A percentile compares a stretch with the other conserved stretches of the same genome.
phyloP scores from a whole-genome alignment of 768 basidiomycete genomes.

The Hypholoma sublateritium region DNA sequence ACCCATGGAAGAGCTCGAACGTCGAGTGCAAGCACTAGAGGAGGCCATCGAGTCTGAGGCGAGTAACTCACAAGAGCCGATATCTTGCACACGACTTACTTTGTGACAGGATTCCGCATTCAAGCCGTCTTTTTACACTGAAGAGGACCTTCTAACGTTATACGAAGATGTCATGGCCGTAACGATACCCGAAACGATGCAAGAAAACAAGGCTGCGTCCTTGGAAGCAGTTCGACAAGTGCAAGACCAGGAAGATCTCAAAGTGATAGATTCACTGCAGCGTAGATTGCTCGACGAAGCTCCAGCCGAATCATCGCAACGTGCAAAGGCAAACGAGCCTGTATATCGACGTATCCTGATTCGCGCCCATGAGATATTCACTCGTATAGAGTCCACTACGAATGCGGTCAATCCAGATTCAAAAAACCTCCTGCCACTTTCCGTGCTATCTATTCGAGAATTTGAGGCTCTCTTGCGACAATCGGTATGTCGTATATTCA shows the following conservation, averaged over 20 bases:
- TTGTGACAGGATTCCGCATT: constrained; percentile 27
- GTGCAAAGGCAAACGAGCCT: constrained; percentile 7
- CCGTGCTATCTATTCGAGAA: constrained; percentile 49
- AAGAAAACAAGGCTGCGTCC: constrained; percentile 9
- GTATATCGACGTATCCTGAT: constrained; percentile 34
- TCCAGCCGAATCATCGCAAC: constrained; percentile 2
- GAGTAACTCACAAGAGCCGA: neutral
- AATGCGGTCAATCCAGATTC: constrained; percentile 13
- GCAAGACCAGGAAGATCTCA: constrained; percentile 32
- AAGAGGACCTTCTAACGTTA: constrained; percentile 39
- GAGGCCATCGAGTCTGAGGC: constrained; percentile 36
- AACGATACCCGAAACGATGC: constrained; percentile 15
- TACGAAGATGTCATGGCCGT: constrained; percentile 47
- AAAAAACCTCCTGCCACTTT: constrained; percentile 35
- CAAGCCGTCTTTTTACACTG: constrained; percentile 36
- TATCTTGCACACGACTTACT: neutral
- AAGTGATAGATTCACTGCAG: constrained; percentile 32
- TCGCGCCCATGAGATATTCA: constrained; percentile 32
- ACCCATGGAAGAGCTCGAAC: constrained; percentile 32
- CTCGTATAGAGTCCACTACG: constrained; percentile 31
- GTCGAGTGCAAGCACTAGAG: constrained; percentile 35
- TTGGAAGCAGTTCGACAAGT: constrained; percentile 14
- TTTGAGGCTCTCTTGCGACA: constrained; percentile 54
- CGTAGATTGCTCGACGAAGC: constrained; percentile 28
- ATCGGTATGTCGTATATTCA: constrained; percentile 36